Evolutionary conservation across 495 filamentous ascomycete species (phyloP).

Genomic region (Symbiotaphrina buchneri): DNA sequence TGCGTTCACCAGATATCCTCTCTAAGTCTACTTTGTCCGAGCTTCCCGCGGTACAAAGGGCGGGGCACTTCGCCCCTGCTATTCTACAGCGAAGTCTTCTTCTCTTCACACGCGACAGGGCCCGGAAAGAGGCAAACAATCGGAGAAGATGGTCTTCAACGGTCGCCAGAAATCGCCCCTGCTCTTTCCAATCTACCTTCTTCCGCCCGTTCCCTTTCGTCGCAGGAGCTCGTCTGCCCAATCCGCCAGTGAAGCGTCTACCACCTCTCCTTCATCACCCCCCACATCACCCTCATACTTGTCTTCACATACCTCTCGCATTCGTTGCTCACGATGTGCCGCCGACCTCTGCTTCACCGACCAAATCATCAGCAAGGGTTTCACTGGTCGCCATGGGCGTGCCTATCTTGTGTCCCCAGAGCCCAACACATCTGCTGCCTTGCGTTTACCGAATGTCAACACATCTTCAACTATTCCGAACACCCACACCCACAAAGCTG

Average conservation of each 20-base stretch:
- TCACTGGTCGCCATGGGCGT: slow-evolving; percentile 82
- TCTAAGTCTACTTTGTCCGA: too few species aligned
- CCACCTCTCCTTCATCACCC: slow-evolving; percentile 6
- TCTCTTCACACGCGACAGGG: too few species aligned
- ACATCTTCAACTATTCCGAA: slow-evolving; percentile 21
- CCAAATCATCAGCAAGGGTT: slow-evolving; percentile 79
- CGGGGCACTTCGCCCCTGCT: too few species aligned
- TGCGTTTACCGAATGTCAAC: slow-evolving; percentile 14
- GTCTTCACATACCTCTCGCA: slow-evolving; percentile 26
- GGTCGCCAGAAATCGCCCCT: slow-evolving; percentile 8
- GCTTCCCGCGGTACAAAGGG: too few species aligned
- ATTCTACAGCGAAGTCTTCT: too few species aligned
- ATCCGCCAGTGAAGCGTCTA: slow-evolving; percentile 6
- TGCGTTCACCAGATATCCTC: too few species aligned
- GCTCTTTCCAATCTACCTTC: slow-evolving; percentile 27
- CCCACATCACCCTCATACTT: slow-evolving; percentile 16
- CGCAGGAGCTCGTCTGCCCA: slow-evolving; percentile 15
- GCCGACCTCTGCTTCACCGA: slow-evolving; percentile 50
- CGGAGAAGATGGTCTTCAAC: slow-evolving; percentile 10
- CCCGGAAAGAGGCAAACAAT: too few species aligned
- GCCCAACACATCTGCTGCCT: slow-evolving; percentile 10
- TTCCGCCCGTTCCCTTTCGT: slow-evolving; percentile 26
- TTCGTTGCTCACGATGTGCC: slow-evolving; percentile 54
- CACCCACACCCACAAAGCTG: slow-evolving; percentile 34
- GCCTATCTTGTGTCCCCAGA: slow-evolving; percentile 63